Evolutionary conservation across 371 early-diverging fungal species (phyloP).

Genomic region (Capillidium heterosporum): DNA sequence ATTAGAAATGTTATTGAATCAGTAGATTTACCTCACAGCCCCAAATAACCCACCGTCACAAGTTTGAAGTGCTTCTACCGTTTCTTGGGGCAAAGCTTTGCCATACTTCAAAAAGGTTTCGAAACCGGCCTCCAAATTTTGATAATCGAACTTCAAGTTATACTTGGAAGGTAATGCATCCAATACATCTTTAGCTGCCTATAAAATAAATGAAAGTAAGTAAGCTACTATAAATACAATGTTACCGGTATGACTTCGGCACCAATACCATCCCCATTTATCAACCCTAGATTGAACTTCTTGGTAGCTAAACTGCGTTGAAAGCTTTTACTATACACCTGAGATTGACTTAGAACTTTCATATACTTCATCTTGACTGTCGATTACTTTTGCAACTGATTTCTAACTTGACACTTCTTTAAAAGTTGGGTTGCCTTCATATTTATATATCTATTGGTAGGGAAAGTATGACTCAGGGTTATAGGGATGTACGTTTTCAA

Average conservation of each 20-base stretch:
- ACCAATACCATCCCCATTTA: slow-evolving; percentile 92
- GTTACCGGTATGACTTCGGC: slow-evolving; percentile 69
- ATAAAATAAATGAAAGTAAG: slow-evolving; percentile 4
- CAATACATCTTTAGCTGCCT: slow-evolving; percentile 78
- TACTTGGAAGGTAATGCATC: slow-evolving; percentile 34
- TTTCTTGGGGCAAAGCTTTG: slow-evolving; percentile 69
- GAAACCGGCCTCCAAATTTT: slow-evolving; percentile 80
- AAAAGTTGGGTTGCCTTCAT: too few species aligned
- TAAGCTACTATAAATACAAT: too few species aligned
- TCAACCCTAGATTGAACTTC: too few species aligned
- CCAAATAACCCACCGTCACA: slow-evolving; percentile 93
- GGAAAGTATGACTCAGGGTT: too few species aligned
- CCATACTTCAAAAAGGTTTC: slow-evolving; percentile 85
- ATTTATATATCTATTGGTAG: too few species aligned
- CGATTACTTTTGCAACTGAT: too few species aligned
- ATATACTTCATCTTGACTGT: too few species aligned
- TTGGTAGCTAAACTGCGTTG: too few species aligned
- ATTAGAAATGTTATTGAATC: not conserved
- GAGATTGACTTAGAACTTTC: too few species aligned
- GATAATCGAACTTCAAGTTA: slow-evolving; percentile 44
- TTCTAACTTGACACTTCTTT: too few species aligned
- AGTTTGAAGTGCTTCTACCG: slow-evolving; percentile 55
- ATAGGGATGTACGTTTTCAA: too few species aligned
- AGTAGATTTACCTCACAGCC: slow-evolving; percentile 56
- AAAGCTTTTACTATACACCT: too few species aligned